Base-by-base conservation (phyloP, 2,329 filamentous ascomycete species). In the Cladophialophora immunda region DNA sequence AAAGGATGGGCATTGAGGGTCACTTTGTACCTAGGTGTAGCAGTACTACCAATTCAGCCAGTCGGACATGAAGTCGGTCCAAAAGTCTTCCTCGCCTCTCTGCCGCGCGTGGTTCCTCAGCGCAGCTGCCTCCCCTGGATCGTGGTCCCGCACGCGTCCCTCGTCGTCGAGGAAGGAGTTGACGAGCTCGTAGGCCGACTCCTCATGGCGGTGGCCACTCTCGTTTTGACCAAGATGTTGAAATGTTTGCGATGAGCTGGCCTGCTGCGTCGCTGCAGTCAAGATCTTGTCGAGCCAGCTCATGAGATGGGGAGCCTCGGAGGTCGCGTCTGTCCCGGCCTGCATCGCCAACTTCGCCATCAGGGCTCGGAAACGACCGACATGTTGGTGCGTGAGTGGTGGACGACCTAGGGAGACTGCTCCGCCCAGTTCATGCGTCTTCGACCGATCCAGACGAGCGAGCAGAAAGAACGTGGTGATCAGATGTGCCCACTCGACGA, bases 21-120 rank as follows among this genome's bases (percentile, higher is more conserved):
- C n/a, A n/a, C n/a, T n/a, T n/a, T n/a, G n/a, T n/a, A n/a, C n/a
- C n/a, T n/a, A n/a, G n/a, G n/a, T n/a, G n/a, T n/a, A n/a, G n/a
- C n/a, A n/a, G n/a, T n/a, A 11, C 57, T 61, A 69, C 64, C 64
- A 67, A 54, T 67, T 38, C n/a, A 69, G 29, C 64, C 64, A 69
- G 17, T 69, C 67, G 17, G 67, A 69, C 64, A 69, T 66, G 30
- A 69, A 69, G 19, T 69, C 64, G 25, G 27, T 32, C 67, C 67
- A 69, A 13, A 66, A 62, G n/a, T 62, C 50, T 17, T 69, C 67
- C 9, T 22, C 58, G 13, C 17, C 30, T 9, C 9, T 4, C 8
- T 3, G 9, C 29, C 27, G 32, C 30, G 9, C 7, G 13, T 1
- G 32, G 30, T 38, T 50, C 19, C 38, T 56, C n/a, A 3, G 2